A percentile compares a stretch with the other conserved stretches of the same genome.
phyloP scores from a whole-genome alignment of 2,329 filamentous ascomycete genomes.

The Arthrobotrys conoides region DNA sequence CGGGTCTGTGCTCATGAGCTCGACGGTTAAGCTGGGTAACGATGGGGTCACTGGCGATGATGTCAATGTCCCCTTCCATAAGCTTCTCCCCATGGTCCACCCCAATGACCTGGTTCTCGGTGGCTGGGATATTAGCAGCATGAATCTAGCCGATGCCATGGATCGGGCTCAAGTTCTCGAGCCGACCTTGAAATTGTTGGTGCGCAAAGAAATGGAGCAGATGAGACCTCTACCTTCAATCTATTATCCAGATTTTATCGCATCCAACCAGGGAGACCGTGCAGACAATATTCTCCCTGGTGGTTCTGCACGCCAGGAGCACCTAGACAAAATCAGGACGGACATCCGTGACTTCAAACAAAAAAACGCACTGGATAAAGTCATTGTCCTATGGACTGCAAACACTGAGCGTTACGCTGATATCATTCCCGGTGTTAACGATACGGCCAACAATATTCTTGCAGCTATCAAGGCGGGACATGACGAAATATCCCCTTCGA shows the following conservation, averaged over 20 bases:
- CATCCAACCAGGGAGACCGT: conserved; percentile 96
- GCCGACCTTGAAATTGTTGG: conserved; percentile 88
- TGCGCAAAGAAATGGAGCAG: conserved; percentile 91
- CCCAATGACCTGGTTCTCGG: conserved; percentile 95
- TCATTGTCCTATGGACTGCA: conserved; percentile 98
- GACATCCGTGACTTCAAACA: conserved; percentile 96
- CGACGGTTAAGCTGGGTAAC: conserved; percentile 94
- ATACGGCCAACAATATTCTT: conserved; percentile 94
- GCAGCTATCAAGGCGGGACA: conserved; percentile 88
- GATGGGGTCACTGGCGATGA: conserved; percentile 87
- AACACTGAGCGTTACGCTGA: conserved; percentile 98
- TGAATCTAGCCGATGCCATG: conserved; percentile 93
- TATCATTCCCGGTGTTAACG: conserved; percentile 88
- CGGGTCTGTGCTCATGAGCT: conserved; percentile 96
- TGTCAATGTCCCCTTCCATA: conserved; percentile 95
- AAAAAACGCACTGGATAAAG: conserved; percentile 87
- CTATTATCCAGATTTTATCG: conserved; percentile 99
- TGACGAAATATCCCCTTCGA: conserved; percentile 92
- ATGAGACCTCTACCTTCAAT: conserved; percentile 93
- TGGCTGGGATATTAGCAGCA: conserved; percentile 95
- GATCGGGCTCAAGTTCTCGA: conserved; percentile 95
- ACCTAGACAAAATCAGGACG: conserved; percentile 92
- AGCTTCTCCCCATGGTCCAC: conserved; percentile 95
- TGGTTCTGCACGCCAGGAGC: conserved; percentile 77
- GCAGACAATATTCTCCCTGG: conserved; percentile 91